Evolutionary conservation across 768 basidiomycete species (phyloP), one percentile per base, ranked within the genome.

Genomic region (Lentinula guzmanii): DNA sequence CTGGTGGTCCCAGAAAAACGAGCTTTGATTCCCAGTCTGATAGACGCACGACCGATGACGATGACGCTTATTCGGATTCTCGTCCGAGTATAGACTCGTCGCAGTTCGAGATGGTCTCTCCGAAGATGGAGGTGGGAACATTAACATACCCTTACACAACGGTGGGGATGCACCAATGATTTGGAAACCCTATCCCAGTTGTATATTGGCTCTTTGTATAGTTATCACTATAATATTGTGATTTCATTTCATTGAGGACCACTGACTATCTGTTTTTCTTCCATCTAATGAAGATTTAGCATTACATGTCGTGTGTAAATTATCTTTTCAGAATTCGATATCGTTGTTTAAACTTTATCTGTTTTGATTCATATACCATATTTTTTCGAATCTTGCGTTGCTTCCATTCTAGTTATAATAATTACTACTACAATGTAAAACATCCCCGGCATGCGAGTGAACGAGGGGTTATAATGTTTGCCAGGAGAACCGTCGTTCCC

Each of bases 71-170:
- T 15, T 54, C 61, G 61, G 76, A 74, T 53, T 78, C 77, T 61
- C 73, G 79, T 21, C 78, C 79, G 41, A 86, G 84, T 68, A 79
- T 86, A 61, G 87, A 90, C 66, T 77, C 75, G 13, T 83, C 85
- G 15, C 85, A 87, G 67, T 88, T 87, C 67, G 88, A 89, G 72
- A 80, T 86, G 41, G 79, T 87, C 34, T 80, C 83, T 24, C 77
- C 86, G 43, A 79, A 79, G 72, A 74, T 74, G 66, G 70, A 72
- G 63, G 61, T 65, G 65, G 64, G 76, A 69, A 65, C 76, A 42
- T 67, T 86, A 63, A 75, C 79, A 62, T 86, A 86, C 68, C 86
- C 87, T 21, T 86, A 86, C 67, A 59, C 58, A 9, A 59, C 58
- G 37, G 48, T 59, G 21, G 46, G 58, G 5, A 35, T 35, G 18